phyloP scores from a whole-genome alignment of 805 yeast genomes.

The Tetrapisispora phaffii region DNA sequence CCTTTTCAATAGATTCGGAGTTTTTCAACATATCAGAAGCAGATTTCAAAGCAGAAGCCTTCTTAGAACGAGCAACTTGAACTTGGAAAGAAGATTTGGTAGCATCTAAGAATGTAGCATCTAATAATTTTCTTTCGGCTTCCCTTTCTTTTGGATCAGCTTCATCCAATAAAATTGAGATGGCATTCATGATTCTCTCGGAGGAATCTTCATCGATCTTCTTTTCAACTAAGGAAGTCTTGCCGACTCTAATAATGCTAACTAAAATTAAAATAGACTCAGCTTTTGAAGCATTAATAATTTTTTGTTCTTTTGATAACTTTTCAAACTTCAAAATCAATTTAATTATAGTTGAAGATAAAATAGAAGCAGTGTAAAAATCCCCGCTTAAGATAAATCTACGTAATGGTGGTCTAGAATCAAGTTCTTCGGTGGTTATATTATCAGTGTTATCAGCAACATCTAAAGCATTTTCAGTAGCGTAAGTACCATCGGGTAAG shows the following conservation, averaged over 20 bases:
- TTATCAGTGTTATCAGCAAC: constrained; percentile 86
- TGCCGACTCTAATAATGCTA: constrained; percentile 81
- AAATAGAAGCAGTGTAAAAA: constrained; percentile 79
- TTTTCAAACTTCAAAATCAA: constrained; percentile 67
- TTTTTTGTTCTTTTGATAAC: constrained; percentile 42
- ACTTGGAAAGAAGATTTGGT: constrained; percentile 75
- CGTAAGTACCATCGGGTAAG: constrained; percentile 98
- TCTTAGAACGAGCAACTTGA: constrained; percentile 54
- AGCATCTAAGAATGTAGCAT: constrained; percentile 72
- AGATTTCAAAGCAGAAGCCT: constrained; percentile 44
- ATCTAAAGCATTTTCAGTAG: constrained; percentile 79
- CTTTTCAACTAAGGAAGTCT: constrained; percentile 55
- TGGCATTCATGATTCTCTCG: constrained; percentile 86
- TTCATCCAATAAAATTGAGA: constrained; percentile 57
- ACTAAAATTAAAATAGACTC: constrained; percentile 92
- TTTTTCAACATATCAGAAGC: constrained; percentile 50
- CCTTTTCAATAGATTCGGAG: constrained; percentile 71
- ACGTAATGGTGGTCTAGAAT: constrained; percentile 66
- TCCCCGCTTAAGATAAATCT: constrained; percentile 77
- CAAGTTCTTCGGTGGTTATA: constrained; percentile 38
- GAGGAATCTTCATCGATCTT: constrained; percentile 91
- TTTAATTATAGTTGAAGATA: constrained; percentile 82
- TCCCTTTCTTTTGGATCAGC: constrained; percentile 40
- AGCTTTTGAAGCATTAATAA: constrained; percentile 78
- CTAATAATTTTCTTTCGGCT: constrained; percentile 34